Percentiles rank a stretch among this genome's conserved stretches.
phyloP scores from a whole-genome alignment of 495 filamentous ascomycete genomes.

The Clavariopsis aquatica region DNA sequence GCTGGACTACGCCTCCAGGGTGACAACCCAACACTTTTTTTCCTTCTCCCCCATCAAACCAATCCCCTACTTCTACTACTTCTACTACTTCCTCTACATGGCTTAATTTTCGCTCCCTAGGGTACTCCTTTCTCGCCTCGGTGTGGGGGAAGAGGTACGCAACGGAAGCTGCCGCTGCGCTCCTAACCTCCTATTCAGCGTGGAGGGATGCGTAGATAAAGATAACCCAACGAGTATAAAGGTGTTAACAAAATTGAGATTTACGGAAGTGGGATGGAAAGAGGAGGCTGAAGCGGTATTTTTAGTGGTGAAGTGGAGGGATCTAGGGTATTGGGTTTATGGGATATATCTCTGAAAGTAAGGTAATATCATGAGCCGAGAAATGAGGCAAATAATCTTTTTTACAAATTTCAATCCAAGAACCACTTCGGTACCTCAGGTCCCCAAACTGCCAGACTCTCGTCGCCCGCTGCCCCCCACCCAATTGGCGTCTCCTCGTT shows the following conservation, averaged over 20 bases:
- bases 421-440: constrained; percentile 37
- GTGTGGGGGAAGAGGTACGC: constrained; percentile 23
- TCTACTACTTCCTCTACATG: not conserved
- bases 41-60: not conserved
- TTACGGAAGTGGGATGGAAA: constrained; percentile 20
- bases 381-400: not conserved
- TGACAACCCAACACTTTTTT: not conserved
- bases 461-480: constrained; percentile 34
- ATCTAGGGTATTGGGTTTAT: constrained; percentile 17
- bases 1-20: not conserved
- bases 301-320: constrained; percentile 6
- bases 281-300: not conserved
- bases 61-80: not conserved
- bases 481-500: constrained; percentile 55
- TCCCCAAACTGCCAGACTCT: constrained; percentile 37
- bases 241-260: constrained; percentile 18
- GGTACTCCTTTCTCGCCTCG: constrained; percentile 10
- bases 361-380: too few species aligned
- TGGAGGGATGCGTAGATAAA: constrained; percentile 4
- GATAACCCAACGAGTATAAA: constrained; percentile 6
- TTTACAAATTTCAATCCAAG: constrained; percentile 17
- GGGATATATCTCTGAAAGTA: constrained; percentile 19
- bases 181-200: not conserved
- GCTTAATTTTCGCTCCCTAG: constrained; percentile 6
- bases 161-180: constrained; percentile 10